Evolutionary conservation across 2,329 filamentous ascomycete species (phyloP).

Genomic region (Tetracladium maxilliforme): DNA sequence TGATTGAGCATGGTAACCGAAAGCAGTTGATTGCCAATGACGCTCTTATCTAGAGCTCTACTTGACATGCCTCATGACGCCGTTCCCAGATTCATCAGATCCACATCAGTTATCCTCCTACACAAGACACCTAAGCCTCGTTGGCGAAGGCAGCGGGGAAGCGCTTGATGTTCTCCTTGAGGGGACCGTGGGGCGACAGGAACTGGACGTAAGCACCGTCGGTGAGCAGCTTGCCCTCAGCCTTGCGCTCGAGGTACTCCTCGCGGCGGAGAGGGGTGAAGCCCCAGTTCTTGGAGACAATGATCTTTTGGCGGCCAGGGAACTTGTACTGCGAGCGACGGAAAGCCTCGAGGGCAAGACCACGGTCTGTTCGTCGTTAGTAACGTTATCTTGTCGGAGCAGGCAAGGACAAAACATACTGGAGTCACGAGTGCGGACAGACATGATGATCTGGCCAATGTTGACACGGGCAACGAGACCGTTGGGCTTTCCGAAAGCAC

Average conservation of each 20-base stretch:
- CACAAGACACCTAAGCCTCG: slow-evolving; percentile 23
- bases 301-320: slow-evolving; percentile 99
- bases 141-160: slow-evolving; percentile 83
- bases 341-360: slow-evolving; percentile 92
- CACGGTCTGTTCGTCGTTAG: slow-evolving; percentile 48
- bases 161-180: slow-evolving; percentile 77
- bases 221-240: slow-evolving; percentile 83
- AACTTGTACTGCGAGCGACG: slow-evolving; percentile 99
- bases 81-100: no score
- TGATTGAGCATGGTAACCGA: no score
- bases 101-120: neutral
- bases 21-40: no score
- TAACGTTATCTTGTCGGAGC: neutral
- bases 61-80: no score
- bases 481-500: slow-evolving; percentile 99
- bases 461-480: slow-evolving; percentile 98
- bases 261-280: slow-evolving; percentile 97
- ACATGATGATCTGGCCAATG: slow-evolving; percentile 98
- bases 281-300: slow-evolving; percentile 99
- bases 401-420: slow-evolving; percentile 35
- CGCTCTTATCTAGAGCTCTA: no score
- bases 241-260: slow-evolving; percentile 93
- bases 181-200: slow-evolving; percentile 80
- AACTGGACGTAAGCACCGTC: slow-evolving; percentile 99
- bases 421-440: slow-evolving; percentile 89